These are phyloP conservation scores for Kalanchoe fedtschenkoi DNA, from an alignment of 164 flowering plant genomes.

Conservation along the genomic window DNA sequence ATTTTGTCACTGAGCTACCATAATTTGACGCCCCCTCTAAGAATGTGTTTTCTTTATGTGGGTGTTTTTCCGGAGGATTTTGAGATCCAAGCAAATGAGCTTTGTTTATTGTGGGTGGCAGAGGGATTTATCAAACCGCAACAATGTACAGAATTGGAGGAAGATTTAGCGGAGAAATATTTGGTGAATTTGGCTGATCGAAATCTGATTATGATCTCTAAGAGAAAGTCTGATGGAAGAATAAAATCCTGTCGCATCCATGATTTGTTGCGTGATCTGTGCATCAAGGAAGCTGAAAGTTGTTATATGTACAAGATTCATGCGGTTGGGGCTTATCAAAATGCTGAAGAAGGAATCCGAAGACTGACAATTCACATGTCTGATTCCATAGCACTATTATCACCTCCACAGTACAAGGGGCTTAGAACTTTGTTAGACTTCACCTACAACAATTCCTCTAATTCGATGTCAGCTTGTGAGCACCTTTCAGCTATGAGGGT, in stretches of 20 bases:
- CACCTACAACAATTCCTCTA: background rate
- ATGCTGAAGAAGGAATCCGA: no score
- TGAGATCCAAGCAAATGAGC: constrained; percentile 6
- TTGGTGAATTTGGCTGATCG: constrained; percentile 6
- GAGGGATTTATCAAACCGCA: constrained; percentile 15
- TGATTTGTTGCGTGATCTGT: constrained; percentile 7
- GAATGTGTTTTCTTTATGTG: constrained; percentile 12
- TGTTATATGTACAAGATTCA: background rate
- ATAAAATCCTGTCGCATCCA: constrained; percentile 11
- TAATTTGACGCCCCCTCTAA: constrained; percentile 7
- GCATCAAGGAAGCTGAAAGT: constrained; percentile 1
- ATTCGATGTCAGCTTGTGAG: background rate
- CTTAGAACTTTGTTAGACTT: background rate
- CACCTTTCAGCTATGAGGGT: background rate
- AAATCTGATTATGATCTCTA: constrained; percentile 2
- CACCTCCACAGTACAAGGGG: background rate
- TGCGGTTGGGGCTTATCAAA: no score
- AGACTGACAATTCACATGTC: background rate
- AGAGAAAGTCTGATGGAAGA: background rate
- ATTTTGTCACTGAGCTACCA: constrained; percentile 4
- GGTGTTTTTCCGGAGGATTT: constrained; percentile 15
- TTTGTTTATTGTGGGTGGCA: constrained; percentile 15
- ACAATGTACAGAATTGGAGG: background rate
- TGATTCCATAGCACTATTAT: background rate
- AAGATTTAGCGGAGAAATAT: constrained; percentile 7